Evolutionary conservation across 305 asterid species (phyloP).

Genomic region (Solanum hybrid): DNA sequence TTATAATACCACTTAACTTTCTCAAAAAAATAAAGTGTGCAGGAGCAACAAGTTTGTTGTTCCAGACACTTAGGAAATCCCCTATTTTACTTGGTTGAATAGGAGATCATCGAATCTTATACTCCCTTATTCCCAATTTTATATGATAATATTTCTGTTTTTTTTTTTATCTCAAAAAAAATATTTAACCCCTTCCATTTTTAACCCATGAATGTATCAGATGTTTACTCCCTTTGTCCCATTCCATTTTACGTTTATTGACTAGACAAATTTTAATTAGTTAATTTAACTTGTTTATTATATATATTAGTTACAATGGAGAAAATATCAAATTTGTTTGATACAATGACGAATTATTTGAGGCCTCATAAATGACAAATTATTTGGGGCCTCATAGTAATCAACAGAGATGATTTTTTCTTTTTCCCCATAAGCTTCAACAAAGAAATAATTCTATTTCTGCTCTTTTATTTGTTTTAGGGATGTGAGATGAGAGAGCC

Average conservation of each 20-base stretch:
- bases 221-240: neutral
- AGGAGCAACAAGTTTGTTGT: neutral
- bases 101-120: neutral
- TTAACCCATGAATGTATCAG: neutral
- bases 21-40: neutral
- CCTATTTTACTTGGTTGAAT: neutral
- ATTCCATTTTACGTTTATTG: neutral
- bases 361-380: neutral
- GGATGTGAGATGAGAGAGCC: neutral
- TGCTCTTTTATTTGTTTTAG: neutral
- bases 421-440: neutral
- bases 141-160: neutral
- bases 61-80: neutral
- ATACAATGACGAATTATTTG: conserved; percentile 3
- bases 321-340: neutral
- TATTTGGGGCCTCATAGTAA: neutral
- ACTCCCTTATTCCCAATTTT: neutral
- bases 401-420: neutral
- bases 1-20: neutral
- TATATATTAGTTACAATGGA: neutral
- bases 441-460: neutral
- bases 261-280: neutral
- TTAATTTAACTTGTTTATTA: neutral
- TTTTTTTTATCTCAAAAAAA: too few relatives aligned
- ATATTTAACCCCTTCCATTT: neutral